A percentile compares a stretch with the other conserved stretches of the same genome.
These are phyloP conservation scores for Aspergillus thermomutatus DNA, from an alignment of 2,329 filamentous ascomycete genomes.

Conservation along the genomic window DNA sequence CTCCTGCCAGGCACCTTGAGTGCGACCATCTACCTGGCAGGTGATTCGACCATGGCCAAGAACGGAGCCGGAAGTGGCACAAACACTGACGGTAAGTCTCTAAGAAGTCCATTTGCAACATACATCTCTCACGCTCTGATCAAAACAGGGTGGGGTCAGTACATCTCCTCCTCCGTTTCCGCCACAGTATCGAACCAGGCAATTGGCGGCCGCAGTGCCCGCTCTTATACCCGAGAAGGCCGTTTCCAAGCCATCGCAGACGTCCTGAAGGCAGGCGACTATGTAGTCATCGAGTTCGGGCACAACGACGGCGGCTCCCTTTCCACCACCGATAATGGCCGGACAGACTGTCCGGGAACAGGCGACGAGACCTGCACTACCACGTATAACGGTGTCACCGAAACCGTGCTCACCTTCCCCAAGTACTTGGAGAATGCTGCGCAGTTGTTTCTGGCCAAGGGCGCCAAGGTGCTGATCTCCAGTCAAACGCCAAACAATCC, in stretches of 20 bases:
- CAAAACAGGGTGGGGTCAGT: constrained; percentile 59
- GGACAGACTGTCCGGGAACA: constrained; percentile 57
- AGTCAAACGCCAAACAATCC: constrained; percentile 61
- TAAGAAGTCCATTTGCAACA: neutral
- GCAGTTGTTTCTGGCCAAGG: constrained; percentile 52
- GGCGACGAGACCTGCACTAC: constrained; percentile 54
- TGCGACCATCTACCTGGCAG: constrained; percentile 29
- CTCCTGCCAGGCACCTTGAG: constrained; percentile 22
- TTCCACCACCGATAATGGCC: constrained; percentile 55
- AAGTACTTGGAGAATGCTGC: constrained; percentile 59
- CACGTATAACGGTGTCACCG: constrained; percentile 49
- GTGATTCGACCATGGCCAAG: constrained; percentile 36
- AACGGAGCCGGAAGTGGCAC: constrained; percentile 17
- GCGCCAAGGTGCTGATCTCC: constrained; percentile 59
- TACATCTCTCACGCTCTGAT: neutral
- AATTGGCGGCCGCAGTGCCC: constrained; percentile 62
- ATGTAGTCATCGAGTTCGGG: constrained; percentile 68
- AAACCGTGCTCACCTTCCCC: constrained; percentile 60
- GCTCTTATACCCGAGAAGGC: constrained; percentile 64
- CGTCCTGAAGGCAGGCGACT: constrained; percentile 56
- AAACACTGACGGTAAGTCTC: constrained; percentile 22
- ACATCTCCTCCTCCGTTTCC: constrained; percentile 51
- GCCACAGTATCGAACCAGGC: constrained; percentile 60
- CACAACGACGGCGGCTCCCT: constrained; percentile 67
- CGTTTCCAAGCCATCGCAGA: constrained; percentile 59